Conservation (phyloP, 2,329 filamentous ascomycete species). For the Pseudodiploospora longispora region DNA sequence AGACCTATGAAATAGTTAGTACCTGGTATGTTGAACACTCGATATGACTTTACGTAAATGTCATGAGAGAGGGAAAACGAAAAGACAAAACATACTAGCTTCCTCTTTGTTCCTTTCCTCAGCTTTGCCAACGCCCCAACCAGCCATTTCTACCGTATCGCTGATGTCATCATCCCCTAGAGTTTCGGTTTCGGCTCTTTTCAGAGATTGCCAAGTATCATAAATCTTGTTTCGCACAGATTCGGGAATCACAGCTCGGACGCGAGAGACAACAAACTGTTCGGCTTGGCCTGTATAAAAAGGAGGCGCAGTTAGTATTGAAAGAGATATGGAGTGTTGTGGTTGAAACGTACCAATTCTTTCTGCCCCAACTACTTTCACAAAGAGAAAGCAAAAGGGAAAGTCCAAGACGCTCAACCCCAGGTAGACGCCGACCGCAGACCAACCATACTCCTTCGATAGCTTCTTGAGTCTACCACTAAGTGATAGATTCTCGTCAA, state of each 20-base stretch:
- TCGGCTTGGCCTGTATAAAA: constrained; percentile 47
- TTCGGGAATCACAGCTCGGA: constrained; percentile 52
- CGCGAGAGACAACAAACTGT: constrained; percentile 54
- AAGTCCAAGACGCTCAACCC: constrained; percentile 79
- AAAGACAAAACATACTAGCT: constrained; percentile 57
- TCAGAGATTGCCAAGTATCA: constrained; percentile 40
- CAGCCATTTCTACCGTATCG: constrained; percentile 41
- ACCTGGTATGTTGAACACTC: constrained; percentile 1
- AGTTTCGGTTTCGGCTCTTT: constrained; percentile 35
- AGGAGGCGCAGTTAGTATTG: too few species aligned
- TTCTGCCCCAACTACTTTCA: constrained; percentile 75
- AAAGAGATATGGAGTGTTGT: too few species aligned
- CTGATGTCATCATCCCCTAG: constrained; percentile 35
- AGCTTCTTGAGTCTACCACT: constrained; percentile 72
- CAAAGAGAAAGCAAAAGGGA: constrained; percentile 87
- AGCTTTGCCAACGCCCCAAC: constrained; percentile 57
- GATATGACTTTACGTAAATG: too few species aligned
- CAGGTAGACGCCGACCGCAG: constrained; percentile 85
- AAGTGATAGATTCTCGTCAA: constrained; percentile 38
- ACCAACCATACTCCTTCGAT: constrained; percentile 89
- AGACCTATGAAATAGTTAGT: constrained; percentile 39
- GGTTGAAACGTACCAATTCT: constrained; percentile 55
- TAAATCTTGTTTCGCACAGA: constrained; percentile 45
- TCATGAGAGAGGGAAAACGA: not conserved
- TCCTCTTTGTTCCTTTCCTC: constrained; percentile 52